These are phyloP conservation scores for Mucuna pruriens DNA, from an alignment of 306 rosid species.

Conservation along the genomic window DNA sequence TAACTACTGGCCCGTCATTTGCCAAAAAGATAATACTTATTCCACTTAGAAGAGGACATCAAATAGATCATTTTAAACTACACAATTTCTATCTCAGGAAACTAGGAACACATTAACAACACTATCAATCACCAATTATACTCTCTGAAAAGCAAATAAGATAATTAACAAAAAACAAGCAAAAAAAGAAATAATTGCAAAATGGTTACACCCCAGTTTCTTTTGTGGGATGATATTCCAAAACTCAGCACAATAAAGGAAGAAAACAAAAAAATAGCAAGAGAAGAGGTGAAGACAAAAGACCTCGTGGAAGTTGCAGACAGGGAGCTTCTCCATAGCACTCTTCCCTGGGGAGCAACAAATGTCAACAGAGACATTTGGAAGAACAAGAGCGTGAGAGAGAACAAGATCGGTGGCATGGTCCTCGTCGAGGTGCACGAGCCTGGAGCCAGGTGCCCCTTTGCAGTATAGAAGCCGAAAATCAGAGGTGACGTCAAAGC, in stretches of 20 bases:
- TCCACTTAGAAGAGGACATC: background rate
- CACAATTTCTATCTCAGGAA: background rate
- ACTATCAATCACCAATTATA: background rate
- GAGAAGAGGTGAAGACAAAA: background rate
- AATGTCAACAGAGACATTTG: conserved; percentile 43
- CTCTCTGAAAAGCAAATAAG: background rate
- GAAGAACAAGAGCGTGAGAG: background rate
- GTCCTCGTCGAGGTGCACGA: conserved; percentile 60
- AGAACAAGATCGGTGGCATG: conserved; percentile 55
- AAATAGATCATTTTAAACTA: conserved; percentile 3
- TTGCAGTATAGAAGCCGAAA: conserved; percentile 85
- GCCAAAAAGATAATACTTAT: background rate
- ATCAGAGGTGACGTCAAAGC: conserved; percentile 89
- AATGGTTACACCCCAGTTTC: conserved; percentile 18
- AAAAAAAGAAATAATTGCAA: background rate
- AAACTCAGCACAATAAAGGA: background rate
- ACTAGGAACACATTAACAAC: too few species aligned
- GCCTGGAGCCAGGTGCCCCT: conserved; percentile 85
- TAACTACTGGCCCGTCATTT: background rate
- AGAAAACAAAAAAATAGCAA: background rate
- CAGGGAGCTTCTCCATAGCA: conserved; percentile 50
- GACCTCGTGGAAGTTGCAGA: conserved; percentile 70
- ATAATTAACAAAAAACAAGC: background rate
- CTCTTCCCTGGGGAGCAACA: conserved; percentile 46
- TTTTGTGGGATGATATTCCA: too few species aligned